Evolutionary conservation across 2,329 filamentous ascomycete species (phyloP), one percentile per base, ranked within the genome.

Genomic region (Arthrobotrys sinensis): DNA sequence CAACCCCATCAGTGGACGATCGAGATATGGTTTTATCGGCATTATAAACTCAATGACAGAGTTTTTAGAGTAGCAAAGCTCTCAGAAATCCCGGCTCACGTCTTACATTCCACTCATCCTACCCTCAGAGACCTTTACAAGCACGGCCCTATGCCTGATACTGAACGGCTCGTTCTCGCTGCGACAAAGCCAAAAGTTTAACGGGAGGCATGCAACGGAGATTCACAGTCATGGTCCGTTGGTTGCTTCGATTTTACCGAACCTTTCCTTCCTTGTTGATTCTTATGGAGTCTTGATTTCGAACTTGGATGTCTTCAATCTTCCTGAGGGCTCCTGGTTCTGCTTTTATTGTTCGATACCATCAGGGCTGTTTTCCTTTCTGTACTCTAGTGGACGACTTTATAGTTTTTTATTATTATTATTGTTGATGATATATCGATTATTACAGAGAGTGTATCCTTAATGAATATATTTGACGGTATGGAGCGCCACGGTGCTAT

Each of bases 321-420:
- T 28, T 19, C 10, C 38, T 32, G 34, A 28, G 36, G 52, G 32
- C 21, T 11, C 34, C 48, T 32, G 36, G 64, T 19, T 43, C 12
- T 55, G 64, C 10, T 67, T 55, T 28, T 67, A 40, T 16, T 52
- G 46, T 60, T 60, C 36, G 55, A 60, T 60, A 60, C 55, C 55
- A 40, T 43, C 55, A 36, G 55, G 55, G 36, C 19, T 60, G 55
- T 36, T 28, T 52, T 28, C 21, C 16, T 19, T 16, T 62, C 2
- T 62, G 34, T 62, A 62, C 19, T 34, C 24, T 62, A 43, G 55
- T 40, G 32, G 55, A 62, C 24, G 28, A 36, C 10, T 5, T 32
- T 34, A 57, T 19, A 2, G n/a, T 7, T 36, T 57, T 57, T 10
- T 16, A 32, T 11, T n/a, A 32, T 50, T 53, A 32, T 55, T 48